phyloP scores from a whole-genome alignment of 2,329 filamentous ascomycete genomes.

The Grosmannia clavigera region DNA sequence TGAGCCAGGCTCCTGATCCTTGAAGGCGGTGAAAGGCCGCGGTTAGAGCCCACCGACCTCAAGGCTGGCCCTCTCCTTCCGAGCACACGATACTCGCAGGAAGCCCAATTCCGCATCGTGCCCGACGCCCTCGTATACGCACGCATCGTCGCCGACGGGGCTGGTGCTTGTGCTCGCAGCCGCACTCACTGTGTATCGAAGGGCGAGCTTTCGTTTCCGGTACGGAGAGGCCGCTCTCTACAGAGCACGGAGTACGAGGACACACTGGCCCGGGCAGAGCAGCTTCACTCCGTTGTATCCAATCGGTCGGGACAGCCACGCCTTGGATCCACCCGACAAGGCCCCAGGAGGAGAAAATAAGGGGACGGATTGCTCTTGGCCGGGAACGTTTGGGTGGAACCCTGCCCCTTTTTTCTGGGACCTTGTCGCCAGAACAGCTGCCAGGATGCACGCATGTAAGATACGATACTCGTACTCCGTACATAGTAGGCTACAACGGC shows the following conservation, averaged over 20 bases:
- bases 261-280: background rate
- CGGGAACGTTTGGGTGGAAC: background rate
- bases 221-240: no score
- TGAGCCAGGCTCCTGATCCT: background rate
- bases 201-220: no score
- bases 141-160: no score
- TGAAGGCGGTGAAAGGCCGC: background rate
- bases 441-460: no score
- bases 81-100: background rate
- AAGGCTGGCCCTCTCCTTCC: background rate
- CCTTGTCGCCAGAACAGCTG: background rate
- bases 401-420: background rate
- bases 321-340: background rate
- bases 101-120: no score
- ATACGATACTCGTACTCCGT: no score
- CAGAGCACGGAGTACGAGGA: background rate
- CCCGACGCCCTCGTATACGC: no score
- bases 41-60: background rate
- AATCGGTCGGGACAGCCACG: slow-evolving; percentile 6
- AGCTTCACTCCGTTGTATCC: slow-evolving; percentile 1
- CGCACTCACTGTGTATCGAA: no score
- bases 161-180: no score
- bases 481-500: no score
- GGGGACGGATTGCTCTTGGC: background rate
- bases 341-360: background rate